Base-by-base conservation (phyloP, 768 basidiomycete genomes). In the Trametes cinnabarina region DNA sequence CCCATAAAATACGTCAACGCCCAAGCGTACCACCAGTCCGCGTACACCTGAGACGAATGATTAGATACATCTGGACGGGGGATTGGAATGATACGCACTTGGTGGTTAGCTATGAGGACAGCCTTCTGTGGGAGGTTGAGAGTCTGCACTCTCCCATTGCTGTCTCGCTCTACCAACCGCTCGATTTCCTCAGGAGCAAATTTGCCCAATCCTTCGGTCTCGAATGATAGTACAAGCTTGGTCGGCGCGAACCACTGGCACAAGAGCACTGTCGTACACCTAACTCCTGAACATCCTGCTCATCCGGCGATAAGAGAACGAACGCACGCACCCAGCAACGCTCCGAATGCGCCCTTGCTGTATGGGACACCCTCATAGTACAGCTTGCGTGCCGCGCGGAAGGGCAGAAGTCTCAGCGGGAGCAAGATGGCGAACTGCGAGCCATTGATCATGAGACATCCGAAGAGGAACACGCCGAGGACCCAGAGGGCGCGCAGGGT, bases 81-180 rank as follows among this genome's bases (percentile, higher is more conserved):
- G 11, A 19, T 28, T 52, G 32, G 50, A 41, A 8, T n/a, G 17
- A 15, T 12, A 55, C 77, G 44, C 58, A 93, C 92, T 78, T 95
- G 96, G 70, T 99, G 96, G 70, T 99, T 99, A 14, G 92, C 84
- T 65, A 94, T 91, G 61, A 94, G 73, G 23, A 98, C 87, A 32
- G 87, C 82, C 69, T 92, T 87, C 62, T 82, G 82, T 1, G 94
- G 92, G 17, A 97, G 72, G 55, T 85, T 81, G 51, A 98, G 73
- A 8, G 77, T 79, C 2, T 79, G 69, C 30, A 88, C 78, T 34
- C 76, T 73, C 8, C 92, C 92, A 2, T 72, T 68, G 23, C 67
- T 65, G 65, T 91, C 81, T 53, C 79, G 82, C 37, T 82, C 71
- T 14, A 87, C 80, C 19, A 90, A 72, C 9, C 70, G 67, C 25